Evolutionary conservation across 2,329 filamentous ascomycete genomes (phyloP).

Genomic region (Verticillium klebahnii): DNA sequence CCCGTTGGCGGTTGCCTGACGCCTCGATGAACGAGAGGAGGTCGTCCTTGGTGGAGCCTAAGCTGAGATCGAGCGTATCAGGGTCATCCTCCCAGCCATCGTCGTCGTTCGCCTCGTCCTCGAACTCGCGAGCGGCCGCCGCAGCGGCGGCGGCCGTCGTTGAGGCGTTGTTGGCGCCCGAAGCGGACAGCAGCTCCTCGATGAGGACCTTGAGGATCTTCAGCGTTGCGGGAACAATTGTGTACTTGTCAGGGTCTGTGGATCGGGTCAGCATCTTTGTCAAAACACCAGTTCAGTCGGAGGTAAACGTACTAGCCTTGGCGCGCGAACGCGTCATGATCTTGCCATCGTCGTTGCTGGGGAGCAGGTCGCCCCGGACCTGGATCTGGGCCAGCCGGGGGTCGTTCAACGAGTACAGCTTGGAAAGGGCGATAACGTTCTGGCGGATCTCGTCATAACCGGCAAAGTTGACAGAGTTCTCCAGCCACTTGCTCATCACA

Average conservation of each 20-base stretch:
- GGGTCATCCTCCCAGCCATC: constrained; percentile 88
- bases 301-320: constrained; percentile 59
- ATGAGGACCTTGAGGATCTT: constrained; percentile 97
- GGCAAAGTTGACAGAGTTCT: constrained; percentile 96
- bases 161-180: constrained; percentile 57
- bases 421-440: constrained; percentile 91
- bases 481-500: constrained; percentile 91
- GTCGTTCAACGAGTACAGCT: constrained; percentile 85
- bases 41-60: constrained; percentile 64
- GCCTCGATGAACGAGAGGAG: constrained; percentile 73
- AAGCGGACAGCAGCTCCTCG: constrained; percentile 81
- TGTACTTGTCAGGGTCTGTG: constrained; percentile 82
- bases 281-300: not conserved
- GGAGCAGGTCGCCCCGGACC: constrained; percentile 89
- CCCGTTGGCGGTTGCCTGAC: constrained; percentile 59
- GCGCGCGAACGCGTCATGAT: constrained; percentile 95
- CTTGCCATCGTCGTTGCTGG: constrained; percentile 61
- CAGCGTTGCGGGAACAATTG: constrained; percentile 77
- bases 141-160: constrained; percentile 58
- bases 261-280: constrained; percentile 18
- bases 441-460: constrained; percentile 96
- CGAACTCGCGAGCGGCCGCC: constrained; percentile 45
- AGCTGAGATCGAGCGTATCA: constrained; percentile 70
- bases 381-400: constrained; percentile 70
- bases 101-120: constrained; percentile 65